A percentile compares a stretch with the other conserved stretches of the same genome.
These are phyloP conservation scores for Musa balbisiana DNA, from an alignment of 202 grass and related monocot species.

Conservation along the genomic window DNA sequence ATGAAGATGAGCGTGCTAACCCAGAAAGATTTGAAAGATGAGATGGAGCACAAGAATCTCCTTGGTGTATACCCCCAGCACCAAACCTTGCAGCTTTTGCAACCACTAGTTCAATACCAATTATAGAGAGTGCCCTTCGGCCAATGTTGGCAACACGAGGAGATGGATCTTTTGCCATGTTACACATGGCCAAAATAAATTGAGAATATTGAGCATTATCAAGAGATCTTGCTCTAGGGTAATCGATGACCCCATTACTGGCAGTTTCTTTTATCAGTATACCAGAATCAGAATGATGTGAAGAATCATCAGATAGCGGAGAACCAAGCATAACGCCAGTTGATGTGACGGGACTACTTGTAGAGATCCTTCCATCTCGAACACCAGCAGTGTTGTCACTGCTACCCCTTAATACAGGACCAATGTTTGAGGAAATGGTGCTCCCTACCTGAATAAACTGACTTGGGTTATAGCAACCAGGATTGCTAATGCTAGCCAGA, in stretches of 20 bases:
- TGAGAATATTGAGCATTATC: constrained; percentile 66
- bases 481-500: constrained; percentile 67
- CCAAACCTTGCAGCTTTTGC: constrained; percentile 70
- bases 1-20: constrained; percentile 89
- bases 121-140: constrained; percentile 63
- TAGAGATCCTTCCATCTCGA: constrained; percentile 70
- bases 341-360: constrained; percentile 57
- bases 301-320: constrained; percentile 93
- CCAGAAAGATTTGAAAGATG: constrained; percentile 52
- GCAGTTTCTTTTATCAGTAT: constrained; percentile 54
- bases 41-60: constrained; percentile 56
- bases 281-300: constrained; percentile 85
- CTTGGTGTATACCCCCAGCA: constrained; percentile 45
- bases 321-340: constrained; percentile 67
- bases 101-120: constrained; percentile 83
- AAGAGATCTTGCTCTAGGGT: constrained; percentile 42
- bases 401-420: constrained; percentile 77
- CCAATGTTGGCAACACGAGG: constrained; percentile 69
- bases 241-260: constrained; percentile 66
- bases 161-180: constrained; percentile 83
- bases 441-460: constrained; percentile 44
- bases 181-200: constrained; percentile 70
- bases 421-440: constrained; percentile 44
- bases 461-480: constrained; percentile 37
- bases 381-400: constrained; percentile 56